Conservation (phyloP, 768 basidiomycete species). For the Trametes elegans region DNA sequence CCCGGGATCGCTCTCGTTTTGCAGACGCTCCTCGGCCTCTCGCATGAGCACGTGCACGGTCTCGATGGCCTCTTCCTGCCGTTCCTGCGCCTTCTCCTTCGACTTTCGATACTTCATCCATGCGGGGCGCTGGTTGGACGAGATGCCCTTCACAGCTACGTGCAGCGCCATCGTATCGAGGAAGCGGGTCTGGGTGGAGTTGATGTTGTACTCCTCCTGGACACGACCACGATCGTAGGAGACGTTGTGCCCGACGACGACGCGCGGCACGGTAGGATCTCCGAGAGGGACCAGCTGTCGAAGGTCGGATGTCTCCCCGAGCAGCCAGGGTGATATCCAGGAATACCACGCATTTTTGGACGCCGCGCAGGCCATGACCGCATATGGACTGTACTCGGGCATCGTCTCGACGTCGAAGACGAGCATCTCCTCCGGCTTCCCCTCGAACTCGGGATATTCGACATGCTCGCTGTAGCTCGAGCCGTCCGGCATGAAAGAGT, state of each 20-base stretch:
- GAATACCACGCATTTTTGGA: slow-evolving; percentile 87
- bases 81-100: slow-evolving; percentile 53
- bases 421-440: slow-evolving; percentile 68
- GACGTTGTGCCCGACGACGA: slow-evolving; percentile 93
- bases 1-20: slow-evolving; percentile 39
- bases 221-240: slow-evolving; percentile 89
- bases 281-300: slow-evolving; percentile 78
- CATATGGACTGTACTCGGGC: slow-evolving; percentile 75
- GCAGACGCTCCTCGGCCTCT: slow-evolving; percentile 36
- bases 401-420: slow-evolving; percentile 95
- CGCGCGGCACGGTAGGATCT: slow-evolving; percentile 44
- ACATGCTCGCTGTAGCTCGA: slow-evolving; percentile 75
- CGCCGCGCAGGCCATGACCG: slow-evolving; percentile 87
- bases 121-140: slow-evolving; percentile 88
- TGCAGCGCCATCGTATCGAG: slow-evolving; percentile 95
- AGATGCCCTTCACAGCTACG: slow-evolving; percentile 91
- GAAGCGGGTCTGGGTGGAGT: slow-evolving; percentile 70
- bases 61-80: slow-evolving; percentile 61
- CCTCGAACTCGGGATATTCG: slow-evolving; percentile 60
- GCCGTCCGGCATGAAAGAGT: slow-evolving; percentile 68
- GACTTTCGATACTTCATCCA: slow-evolving; percentile 87
- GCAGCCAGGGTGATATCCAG: slow-evolving; percentile 94
- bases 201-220: slow-evolving; percentile 75
- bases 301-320: slow-evolving; percentile 53
- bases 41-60: slow-evolving; percentile 54